Evolutionary conservation across 306 rosid species (phyloP), one percentile per base, ranked within the genome.

Genomic region (Lotus japonicus): DNA sequence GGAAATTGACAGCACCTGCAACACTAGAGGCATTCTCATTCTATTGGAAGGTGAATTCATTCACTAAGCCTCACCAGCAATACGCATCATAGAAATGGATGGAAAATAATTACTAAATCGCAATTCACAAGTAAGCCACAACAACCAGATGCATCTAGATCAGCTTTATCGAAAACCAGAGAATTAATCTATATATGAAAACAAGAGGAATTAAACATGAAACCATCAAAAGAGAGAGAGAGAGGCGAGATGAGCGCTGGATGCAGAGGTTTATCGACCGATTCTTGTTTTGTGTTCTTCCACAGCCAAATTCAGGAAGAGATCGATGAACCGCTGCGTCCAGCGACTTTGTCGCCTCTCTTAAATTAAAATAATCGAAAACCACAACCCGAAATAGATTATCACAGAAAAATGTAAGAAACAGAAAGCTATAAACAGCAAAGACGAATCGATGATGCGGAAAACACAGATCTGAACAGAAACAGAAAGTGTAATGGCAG

Each of bases 181-280:
- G 15, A 44, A 45, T 7, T 38, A 64, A 77, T 46, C 43, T 53
- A 1, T 53, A 1, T 13, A n/a, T 4, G 31, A 60, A 18, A 43
- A 42, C 55, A 48, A 42, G 56, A 17, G 12, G 3, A 38, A 38
- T 1, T 0, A 38, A 31, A 19, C 2, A 67, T 15, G 6, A 46
- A 66, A 11, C 36, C 42, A 28, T 4, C 9, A 11, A 26, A 17
- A 12, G 41, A 17, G 50, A 18, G 26, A 21, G 26, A 21, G 3
- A 19, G 35, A 83, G 84, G 72, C 41, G 66, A 58, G 78, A 85
- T 72, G 81, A 80, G 88, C 96, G 81, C 97, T 95, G 99, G 99
- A 95, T 90, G 99, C 99, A 95, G 99, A 95, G 99, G 99, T 95
- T 95, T 95, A 95, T 95, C 99, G 99, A 95, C 78, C 99, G 84